Conservation (phyloP, 2,329 filamentous ascomycete genomes). For the Fusarium bulbicola region DNA sequence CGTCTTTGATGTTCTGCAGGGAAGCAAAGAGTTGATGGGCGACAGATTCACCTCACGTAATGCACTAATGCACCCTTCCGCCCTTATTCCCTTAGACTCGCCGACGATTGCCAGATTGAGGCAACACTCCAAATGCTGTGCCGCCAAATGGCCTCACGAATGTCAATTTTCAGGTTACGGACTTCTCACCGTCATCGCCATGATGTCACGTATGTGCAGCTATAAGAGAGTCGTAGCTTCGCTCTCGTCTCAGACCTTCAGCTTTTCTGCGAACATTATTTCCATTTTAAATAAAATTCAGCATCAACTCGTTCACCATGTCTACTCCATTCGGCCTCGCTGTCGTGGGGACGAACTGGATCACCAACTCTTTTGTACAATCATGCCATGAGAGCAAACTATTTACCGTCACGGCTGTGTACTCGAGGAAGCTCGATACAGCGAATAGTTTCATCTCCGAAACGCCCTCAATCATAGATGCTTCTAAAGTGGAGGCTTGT, state of each 20-base stretch:
- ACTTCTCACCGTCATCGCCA: background rate
- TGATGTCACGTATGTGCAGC: background rate
- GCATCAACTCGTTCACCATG: background rate
- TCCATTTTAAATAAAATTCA: too few species aligned
- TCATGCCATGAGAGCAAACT: constrained; percentile 28
- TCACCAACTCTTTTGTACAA: constrained; percentile 34
- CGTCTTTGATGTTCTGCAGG: background rate
- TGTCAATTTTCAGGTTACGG: background rate
- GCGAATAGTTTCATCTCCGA: constrained; percentile 23
- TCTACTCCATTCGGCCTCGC: constrained; percentile 27
- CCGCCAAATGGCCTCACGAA: background rate
- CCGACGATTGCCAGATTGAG: background rate
- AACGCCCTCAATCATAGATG: constrained; percentile 22
- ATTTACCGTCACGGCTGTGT: constrained; percentile 23
- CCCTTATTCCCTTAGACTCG: background rate
- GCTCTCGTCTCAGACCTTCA: too few species aligned
- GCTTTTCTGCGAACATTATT: fast-evolving
- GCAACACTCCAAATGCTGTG: background rate
- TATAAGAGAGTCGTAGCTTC: background rate
- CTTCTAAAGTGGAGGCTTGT: background rate
- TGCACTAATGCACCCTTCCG: background rate
- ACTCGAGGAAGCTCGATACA: constrained; percentile 27
- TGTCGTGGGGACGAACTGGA: constrained; percentile 35
- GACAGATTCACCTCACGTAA: too few species aligned
- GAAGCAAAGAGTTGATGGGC: background rate